Percentiles rank a stretch among this genome's conserved stretches.
phyloP scores from a whole-genome alignment of 1,284 basidiomycete genomes.

The Apiotrichum porosum region DNA sequence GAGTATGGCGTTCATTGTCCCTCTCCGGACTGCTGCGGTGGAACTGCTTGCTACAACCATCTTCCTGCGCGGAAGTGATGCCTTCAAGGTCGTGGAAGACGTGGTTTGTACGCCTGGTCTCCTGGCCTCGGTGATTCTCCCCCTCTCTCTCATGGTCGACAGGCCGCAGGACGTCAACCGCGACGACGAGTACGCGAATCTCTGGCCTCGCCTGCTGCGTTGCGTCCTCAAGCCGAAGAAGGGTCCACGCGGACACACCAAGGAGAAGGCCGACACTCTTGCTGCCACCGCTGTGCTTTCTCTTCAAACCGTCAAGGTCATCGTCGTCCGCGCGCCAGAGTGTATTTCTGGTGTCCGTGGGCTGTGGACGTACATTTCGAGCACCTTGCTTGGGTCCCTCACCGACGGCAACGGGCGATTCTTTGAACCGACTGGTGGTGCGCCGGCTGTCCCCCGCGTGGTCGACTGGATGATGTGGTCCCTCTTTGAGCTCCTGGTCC shows the following conservation, averaged over 20 bases:
- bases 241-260: neutral
- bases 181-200: constrained; percentile 51
- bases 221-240: constrained; percentile 52
- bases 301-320: constrained; percentile 65
- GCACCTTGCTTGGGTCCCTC: constrained; percentile 14
- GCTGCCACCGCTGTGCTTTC: constrained; percentile 49
- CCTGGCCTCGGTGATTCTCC: constrained; percentile 57
- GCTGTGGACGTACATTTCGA: constrained; percentile 35
- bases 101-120: constrained; percentile 57
- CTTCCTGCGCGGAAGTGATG: constrained; percentile 54
- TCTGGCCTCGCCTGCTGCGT: constrained; percentile 64
- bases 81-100: constrained; percentile 59
- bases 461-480: constrained; percentile 73
- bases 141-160: constrained; percentile 58
- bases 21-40: constrained; percentile 55
- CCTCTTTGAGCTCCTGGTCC: constrained; percentile 61
- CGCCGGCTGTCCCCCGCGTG: constrained; percentile 16
- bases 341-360: constrained; percentile 29
- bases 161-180: constrained; percentile 53
- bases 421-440: neutral
- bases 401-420: constrained; percentile 27
- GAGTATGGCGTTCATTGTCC: constrained; percentile 54
- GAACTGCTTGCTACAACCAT: constrained; percentile 56
- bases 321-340: constrained; percentile 57
- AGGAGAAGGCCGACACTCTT: neutral